These are phyloP conservation scores for Russula griseocarnosa DNA, from an alignment of 768 basidiomycete genomes.

Conservation along the genomic window DNA sequence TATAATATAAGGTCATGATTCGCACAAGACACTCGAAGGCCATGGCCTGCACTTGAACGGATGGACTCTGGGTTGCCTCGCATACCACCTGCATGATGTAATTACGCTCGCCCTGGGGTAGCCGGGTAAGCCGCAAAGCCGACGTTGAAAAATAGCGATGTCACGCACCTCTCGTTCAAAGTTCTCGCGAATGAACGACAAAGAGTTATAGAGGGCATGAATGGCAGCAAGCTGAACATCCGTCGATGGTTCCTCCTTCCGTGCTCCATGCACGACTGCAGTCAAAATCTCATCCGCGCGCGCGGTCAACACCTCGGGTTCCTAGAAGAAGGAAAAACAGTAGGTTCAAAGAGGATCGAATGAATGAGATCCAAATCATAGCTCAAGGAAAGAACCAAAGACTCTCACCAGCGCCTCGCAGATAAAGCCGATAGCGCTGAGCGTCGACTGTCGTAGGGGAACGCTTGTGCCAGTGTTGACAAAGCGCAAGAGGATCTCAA, in stretches of 20 bases:
- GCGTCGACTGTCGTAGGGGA: constrained; percentile 77
- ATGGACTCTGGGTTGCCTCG: constrained; percentile 87
- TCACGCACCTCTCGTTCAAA: constrained; percentile 88
- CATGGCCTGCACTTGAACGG: constrained; percentile 84
- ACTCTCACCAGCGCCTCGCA: constrained; percentile 90
- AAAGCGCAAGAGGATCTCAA: constrained; percentile 82
- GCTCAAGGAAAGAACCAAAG: not conserved
- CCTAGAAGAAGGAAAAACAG: constrained; percentile 46
- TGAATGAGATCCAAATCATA: not conserved
- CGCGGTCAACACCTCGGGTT: constrained; percentile 84
- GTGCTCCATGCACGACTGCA: constrained; percentile 95
- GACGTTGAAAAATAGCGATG: not conserved
- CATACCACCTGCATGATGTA: constrained; percentile 99
- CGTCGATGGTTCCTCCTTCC: constrained; percentile 86
- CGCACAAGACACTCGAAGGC: constrained; percentile 93
- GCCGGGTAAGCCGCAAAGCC: constrained; percentile 12
- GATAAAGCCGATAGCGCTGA: constrained; percentile 95
- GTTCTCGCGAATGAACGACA: constrained; percentile 97
- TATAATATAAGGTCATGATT: constrained; percentile 98
- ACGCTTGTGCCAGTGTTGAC: constrained; percentile 70
- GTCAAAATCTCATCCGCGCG: constrained; percentile 97
- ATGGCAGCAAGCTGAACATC: constrained; percentile 95
- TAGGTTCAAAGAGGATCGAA: constrained; percentile 10
- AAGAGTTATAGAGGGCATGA: constrained; percentile 87
- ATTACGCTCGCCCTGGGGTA: constrained; percentile 86